A percentile compares a stretch with the other conserved stretches of the same genome.
Evolutionary conservation across 2,329 filamentous ascomycete species (phyloP).

Genomic region (Chalara sp.): DNA sequence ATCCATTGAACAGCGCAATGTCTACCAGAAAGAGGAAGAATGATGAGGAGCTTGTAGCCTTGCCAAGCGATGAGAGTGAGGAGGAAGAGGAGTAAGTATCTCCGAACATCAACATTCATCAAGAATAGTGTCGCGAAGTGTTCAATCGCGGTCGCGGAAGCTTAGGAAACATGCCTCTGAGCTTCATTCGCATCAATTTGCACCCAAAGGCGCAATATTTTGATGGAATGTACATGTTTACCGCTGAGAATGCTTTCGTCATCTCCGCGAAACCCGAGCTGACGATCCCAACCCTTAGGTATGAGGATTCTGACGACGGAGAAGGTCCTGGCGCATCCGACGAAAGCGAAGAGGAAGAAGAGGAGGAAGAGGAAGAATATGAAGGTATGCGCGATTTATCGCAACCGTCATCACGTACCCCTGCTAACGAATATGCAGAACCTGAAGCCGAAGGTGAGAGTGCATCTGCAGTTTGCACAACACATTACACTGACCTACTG

Average conservation of each 20-base stretch:
- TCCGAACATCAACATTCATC: too few relatives aligned
- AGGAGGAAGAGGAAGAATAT: neutral
- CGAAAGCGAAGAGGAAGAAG: neutral
- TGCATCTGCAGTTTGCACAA: neutral
- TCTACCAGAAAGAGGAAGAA: constrained; percentile 13
- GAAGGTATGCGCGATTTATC: neutral
- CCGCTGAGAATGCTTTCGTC: neutral
- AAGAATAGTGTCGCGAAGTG: too few relatives aligned
- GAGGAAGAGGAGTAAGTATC: constrained; percentile 5
- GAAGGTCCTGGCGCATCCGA: neutral
- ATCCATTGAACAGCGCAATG: constrained; percentile 6
- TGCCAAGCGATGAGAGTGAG: constrained; percentile 9
- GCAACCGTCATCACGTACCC: neutral
- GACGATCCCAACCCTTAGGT: neutral
- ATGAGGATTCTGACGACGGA: constrained; percentile 2
- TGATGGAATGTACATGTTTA: neutral
- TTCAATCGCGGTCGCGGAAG: too few relatives aligned
- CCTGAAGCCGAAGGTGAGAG: neutral
- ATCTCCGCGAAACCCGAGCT: neutral
- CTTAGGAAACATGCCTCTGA: too few relatives aligned
- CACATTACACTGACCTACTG: neutral
- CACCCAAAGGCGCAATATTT: too few relatives aligned
- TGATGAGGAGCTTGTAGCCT: constrained; percentile 12
- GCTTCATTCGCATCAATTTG: too few relatives aligned
- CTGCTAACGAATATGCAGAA: neutral